Evolutionary conservation across 139 green algal genomes (phyloP), one percentile per base, ranked within the genome.

Genomic region (Tetradesmus obliquus): DNA sequence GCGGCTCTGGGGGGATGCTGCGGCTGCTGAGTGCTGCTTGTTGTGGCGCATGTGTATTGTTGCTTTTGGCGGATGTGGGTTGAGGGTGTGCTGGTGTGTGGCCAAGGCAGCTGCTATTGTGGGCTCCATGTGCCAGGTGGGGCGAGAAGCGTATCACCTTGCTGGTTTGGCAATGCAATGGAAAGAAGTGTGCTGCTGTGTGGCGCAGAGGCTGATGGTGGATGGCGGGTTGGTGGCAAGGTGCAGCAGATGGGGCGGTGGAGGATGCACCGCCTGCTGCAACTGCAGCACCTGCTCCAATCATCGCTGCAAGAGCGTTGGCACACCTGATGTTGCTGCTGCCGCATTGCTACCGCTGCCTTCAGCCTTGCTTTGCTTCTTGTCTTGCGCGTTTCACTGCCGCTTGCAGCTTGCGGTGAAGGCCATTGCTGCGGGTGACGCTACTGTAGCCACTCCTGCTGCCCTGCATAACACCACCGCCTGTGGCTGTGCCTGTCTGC

Each of bases 361-460:
- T 45, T 45, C 32, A 45, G 32, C 32, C 32, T 45, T 45, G 32
- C 32, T 45, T 45, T 45, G 32, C 32, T 45, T 0, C 32, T 45
- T 45, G 32, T 45, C 32, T 45, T 45, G 32, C 32, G 32, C 32
- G 32, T 45, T 45, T 45, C 32, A 45, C 32, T 45, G 32, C 32
- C 32, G 32, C 32, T 45, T 45, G 32, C 93, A 97, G 95, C 66
- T 96, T 45, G 94, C 95, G 22, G 92, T 96, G 51, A 54, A 91
- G 71, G 94, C 93, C 3, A 91, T 97, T 10, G 51, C 69, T 5
- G 90, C 71, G 17, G 97, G 97, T 4, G 95, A 99, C 88, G 89
- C 91, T n/a, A 51, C 92, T 19, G 97, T 98, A 45, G 32, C 32
- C 32, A 45, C 17, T 24, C 8, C 17, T 24, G 66, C 66, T 19